Conservation (phyloP, 2,329 filamentous ascomycete species). For the Ophiosphaerella herpotricha region DNA sequence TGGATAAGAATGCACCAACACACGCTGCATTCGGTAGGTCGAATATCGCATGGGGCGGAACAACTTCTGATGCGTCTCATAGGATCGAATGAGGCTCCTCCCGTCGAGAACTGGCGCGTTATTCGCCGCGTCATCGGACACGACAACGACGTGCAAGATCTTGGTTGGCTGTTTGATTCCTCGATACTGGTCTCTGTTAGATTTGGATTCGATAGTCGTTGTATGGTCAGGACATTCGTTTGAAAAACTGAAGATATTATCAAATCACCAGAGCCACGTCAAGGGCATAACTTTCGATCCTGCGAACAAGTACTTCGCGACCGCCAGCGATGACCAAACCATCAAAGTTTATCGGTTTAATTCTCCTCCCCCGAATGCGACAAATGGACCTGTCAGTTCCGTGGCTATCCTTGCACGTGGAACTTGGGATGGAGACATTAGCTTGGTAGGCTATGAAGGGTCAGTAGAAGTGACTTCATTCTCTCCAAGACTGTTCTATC, state of each 20-base stretch:
- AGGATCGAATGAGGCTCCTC: conserved; percentile 85
- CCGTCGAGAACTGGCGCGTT: conserved; percentile 98
- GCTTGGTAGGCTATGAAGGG: conserved; percentile 94
- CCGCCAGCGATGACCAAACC: conserved; percentile 92
- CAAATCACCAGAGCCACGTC: conserved; percentile 94
- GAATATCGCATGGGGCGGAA: not conserved
- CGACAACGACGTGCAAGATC: conserved; percentile 97
- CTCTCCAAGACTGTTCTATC: conserved; percentile 84
- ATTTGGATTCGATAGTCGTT: conserved; percentile 92
- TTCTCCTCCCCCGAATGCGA: conserved; percentile 82
- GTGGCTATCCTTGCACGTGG: conserved; percentile 94
- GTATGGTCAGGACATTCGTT: conserved; percentile 98
- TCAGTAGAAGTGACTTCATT: conserved; percentile 98
- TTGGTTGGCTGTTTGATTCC: conserved; percentile 95
- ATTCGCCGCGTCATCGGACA: conserved; percentile 91
- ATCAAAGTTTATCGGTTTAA: conserved; percentile 98
- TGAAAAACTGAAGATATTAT: conserved; percentile 92
- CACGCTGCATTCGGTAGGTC: conserved; percentile 76
- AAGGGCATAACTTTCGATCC: conserved; percentile 99
- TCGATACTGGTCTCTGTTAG: conserved; percentile 95
- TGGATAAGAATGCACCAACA: conserved; percentile 80
- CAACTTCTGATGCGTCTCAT: conserved; percentile 19
- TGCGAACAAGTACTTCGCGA: conserved; percentile 99
- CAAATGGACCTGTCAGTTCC: conserved; percentile 95
- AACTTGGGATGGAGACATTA: conserved; percentile 87